These are phyloP conservation scores for Trichophyton schoenleinii DNA, from an alignment of 2,329 filamentous ascomycete species.

Conservation along the genomic window DNA sequence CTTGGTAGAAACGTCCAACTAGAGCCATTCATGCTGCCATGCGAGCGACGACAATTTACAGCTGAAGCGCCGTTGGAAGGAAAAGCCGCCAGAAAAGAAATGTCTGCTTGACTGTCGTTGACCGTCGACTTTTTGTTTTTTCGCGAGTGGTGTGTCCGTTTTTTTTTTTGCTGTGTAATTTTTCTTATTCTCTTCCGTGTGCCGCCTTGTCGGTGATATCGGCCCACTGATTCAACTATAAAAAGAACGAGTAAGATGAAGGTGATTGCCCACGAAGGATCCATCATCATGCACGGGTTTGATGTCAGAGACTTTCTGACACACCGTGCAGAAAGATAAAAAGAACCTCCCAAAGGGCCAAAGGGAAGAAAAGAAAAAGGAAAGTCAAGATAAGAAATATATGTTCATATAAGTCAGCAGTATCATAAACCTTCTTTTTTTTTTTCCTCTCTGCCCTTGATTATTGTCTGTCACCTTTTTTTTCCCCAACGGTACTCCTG, in stretches of 20 bases:
- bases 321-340: background rate
- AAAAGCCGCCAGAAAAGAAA: slow-evolving; percentile 3
- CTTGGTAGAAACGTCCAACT: background rate
- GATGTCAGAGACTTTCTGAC: background rate
- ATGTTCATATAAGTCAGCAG: background rate
- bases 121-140: background rate
- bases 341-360: background rate
- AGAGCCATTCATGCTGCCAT: background rate
- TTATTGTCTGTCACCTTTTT: background rate
- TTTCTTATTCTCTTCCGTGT: background rate
- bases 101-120: background rate
- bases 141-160: background rate
- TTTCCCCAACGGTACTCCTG: background rate
- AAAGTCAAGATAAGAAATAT: background rate
- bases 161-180: background rate
- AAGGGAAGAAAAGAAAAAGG: background rate
- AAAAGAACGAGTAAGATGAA: slow-evolving; percentile 1
- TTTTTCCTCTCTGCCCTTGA: too few relatives aligned
- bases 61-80: slow-evolving; percentile 1
- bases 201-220: slow-evolving; percentile 1
- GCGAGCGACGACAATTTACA: background rate
- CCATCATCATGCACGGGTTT: background rate
- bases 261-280: slow-evolving; percentile 2
- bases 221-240: background rate
- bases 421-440: slow-evolving; percentile 1